Conservation (phyloP, 306 rosid genomes). For the Argentina anserina region DNA sequence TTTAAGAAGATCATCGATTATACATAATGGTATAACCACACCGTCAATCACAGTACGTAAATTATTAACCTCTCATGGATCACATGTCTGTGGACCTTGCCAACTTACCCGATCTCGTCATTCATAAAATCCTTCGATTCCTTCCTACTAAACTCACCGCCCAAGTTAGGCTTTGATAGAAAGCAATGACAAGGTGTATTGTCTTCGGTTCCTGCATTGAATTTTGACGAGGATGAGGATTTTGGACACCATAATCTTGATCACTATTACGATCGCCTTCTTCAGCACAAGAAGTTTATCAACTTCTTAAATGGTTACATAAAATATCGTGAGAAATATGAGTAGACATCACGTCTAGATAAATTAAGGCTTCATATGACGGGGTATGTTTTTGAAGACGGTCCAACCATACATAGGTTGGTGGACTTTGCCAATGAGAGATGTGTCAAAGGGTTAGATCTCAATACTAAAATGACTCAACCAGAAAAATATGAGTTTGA, state of each 20-base stretch:
- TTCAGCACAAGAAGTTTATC: not conserved
- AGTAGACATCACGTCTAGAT: not conserved
- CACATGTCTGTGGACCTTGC: not conserved
- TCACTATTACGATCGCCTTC: no score
- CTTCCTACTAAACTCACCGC: not conserved
- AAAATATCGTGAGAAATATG: not conserved
- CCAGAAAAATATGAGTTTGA: not conserved
- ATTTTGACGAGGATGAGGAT: not conserved
- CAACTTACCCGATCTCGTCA: not conserved
- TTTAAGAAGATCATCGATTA: no score
- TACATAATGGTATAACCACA: not conserved
- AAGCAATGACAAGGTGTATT: not conserved
- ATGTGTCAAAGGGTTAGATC: not conserved
- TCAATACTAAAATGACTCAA: not conserved
- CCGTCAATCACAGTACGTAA: no score
- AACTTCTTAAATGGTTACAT: not conserved
- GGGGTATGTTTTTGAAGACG: not conserved
- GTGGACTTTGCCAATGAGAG: not conserved
- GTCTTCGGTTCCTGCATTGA: not conserved
- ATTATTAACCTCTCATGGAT: not conserved
- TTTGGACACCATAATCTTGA: not conserved
- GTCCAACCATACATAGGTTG: not conserved
- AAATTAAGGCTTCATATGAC: not conserved
- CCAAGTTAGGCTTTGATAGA: not conserved
- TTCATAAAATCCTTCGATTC: not conserved